These are phyloP conservation scores for Exobasidium rhododendri DNA, from an alignment of 1,284 basidiomycete genomes.

Conservation along the genomic window DNA sequence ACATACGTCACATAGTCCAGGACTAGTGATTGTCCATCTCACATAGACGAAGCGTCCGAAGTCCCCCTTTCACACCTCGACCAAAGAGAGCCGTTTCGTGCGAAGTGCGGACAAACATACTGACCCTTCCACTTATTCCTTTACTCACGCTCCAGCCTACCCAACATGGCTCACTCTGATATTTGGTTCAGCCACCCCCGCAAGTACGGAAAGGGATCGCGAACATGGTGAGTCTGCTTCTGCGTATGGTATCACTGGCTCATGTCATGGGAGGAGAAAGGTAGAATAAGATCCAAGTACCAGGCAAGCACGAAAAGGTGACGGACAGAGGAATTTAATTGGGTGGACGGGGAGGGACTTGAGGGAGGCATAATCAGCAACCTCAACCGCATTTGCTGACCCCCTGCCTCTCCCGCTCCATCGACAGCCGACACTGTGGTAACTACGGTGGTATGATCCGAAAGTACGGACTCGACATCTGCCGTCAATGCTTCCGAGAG, in stretches of 20 bases:
- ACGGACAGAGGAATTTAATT: not conserved
- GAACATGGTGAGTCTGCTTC: conserved; percentile 44
- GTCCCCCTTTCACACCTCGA: too few relatives aligned
- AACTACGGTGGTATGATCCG: conserved; percentile 54
- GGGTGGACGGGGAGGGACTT: too few relatives aligned
- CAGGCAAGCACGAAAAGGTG: not conserved
- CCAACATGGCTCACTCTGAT: conserved; percentile 52
- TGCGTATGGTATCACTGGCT: too few relatives aligned
- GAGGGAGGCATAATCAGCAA: too few relatives aligned
- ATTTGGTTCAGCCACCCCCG: conserved; percentile 43
- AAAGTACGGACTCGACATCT: conserved; percentile 54
- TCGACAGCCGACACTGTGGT: conserved; percentile 51
- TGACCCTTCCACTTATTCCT: not conserved
- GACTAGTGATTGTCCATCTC: too few relatives aligned
- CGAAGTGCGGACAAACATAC: too few relatives aligned
- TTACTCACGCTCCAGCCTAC: not conserved
- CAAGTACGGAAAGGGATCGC: conserved; percentile 52
- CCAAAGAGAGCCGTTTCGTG: too few relatives aligned
- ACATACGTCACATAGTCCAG: too few relatives aligned
- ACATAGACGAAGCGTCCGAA: too few relatives aligned
- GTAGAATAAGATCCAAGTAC: too few relatives aligned
- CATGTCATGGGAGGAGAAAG: too few relatives aligned
- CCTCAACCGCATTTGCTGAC: too few relatives aligned
- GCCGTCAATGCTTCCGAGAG: conserved; percentile 55
- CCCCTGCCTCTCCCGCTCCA: conserved; percentile 1